These are phyloP conservation scores for Camillea tinctor DNA, from an alignment of 2,329 filamentous ascomycete genomes.

Conservation along the genomic window DNA sequence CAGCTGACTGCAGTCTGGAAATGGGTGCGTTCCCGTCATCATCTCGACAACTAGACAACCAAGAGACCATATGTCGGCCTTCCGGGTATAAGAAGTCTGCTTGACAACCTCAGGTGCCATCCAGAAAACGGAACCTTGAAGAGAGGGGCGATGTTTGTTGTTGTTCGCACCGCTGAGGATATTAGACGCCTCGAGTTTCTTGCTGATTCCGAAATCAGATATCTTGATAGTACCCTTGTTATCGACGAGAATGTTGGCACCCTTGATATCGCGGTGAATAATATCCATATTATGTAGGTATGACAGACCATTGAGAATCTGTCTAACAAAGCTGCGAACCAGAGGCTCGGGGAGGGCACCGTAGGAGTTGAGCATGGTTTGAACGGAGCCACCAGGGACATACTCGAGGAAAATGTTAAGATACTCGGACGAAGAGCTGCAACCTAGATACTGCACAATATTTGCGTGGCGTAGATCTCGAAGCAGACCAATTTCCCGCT, in stretches of 20 bases:
- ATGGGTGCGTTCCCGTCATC: constrained; percentile 96
- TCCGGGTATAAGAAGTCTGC: constrained; percentile 95
- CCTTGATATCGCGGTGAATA: constrained; percentile 98
- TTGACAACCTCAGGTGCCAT: constrained; percentile 99
- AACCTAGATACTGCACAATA: constrained; percentile 97
- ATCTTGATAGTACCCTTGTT: constrained; percentile 99
- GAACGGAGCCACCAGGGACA: constrained; percentile 93
- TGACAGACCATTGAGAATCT: constrained; percentile 88
- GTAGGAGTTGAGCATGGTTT: constrained; percentile 98
- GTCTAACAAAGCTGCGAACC: constrained; percentile 93
- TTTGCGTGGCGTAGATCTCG: constrained; percentile 94
- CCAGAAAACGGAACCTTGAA: constrained; percentile 98
- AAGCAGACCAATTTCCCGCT: constrained; percentile 91
- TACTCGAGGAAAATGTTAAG: constrained; percentile 99
- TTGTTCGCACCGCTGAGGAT: constrained; percentile 69
- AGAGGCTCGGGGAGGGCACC: constrained; percentile 90
- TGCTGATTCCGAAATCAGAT: constrained; percentile 97
- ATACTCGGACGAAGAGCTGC: constrained; percentile 83
- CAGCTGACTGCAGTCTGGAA: constrained; percentile 94
- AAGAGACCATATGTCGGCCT: constrained; percentile 97
- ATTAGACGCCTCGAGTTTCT: constrained; percentile 91
- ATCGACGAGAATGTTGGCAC: constrained; percentile 96
- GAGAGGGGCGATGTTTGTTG: constrained; percentile 70
- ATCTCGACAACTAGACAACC: constrained; percentile 97
- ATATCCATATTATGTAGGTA: constrained; percentile 95